A percentile compares a stretch with the other conserved stretches of the same genome.
Evolutionary conservation across 1,284 basidiomycete genomes (phyloP).

Genomic region (Papiliotrema terrestris): DNA sequence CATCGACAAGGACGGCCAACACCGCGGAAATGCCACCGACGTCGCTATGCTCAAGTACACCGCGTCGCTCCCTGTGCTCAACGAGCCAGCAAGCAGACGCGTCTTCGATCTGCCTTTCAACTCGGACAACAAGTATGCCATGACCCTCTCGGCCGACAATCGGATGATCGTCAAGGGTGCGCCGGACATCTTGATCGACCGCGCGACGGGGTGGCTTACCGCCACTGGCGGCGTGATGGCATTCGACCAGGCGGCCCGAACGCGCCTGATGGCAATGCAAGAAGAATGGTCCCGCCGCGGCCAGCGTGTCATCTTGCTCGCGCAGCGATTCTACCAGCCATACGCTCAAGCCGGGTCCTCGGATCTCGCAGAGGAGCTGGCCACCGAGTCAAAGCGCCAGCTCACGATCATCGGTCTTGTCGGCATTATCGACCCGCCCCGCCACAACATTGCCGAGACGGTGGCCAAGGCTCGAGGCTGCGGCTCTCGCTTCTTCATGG

Average conservation of each 20-base stretch:
- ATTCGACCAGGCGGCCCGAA: constrained; percentile 31
- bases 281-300: constrained; percentile 55
- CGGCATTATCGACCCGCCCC: constrained; percentile 59
- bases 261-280: constrained; percentile 46
- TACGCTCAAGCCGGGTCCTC: background rate
- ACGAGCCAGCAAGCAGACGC: constrained; percentile 1
- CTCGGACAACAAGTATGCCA: constrained; percentile 61
- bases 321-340: background rate
- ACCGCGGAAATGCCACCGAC: constrained; percentile 61
- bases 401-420: constrained; percentile 60
- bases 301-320: constrained; percentile 51
- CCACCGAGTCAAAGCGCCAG: constrained; percentile 11
- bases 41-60: constrained; percentile 57
- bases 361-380: constrained; percentile 1
- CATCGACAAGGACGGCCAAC: constrained; percentile 50
- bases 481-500: constrained; percentile 60
- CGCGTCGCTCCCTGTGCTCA: constrained; percentile 43
- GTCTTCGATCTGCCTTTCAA: constrained; percentile 54
- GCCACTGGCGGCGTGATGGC: constrained; percentile 43
- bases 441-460: constrained; percentile 55
- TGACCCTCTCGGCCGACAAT: constrained; percentile 31
- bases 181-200: constrained; percentile 54
- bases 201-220: constrained; percentile 46
- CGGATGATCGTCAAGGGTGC: constrained; percentile 49
- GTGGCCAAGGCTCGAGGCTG: constrained; percentile 55